A percentile compares a stretch with the other conserved stretches of the same genome.
Conservation (phyloP, 192 early-diverging fungal genomes). For the Gonapodya prolifera region DNA sequence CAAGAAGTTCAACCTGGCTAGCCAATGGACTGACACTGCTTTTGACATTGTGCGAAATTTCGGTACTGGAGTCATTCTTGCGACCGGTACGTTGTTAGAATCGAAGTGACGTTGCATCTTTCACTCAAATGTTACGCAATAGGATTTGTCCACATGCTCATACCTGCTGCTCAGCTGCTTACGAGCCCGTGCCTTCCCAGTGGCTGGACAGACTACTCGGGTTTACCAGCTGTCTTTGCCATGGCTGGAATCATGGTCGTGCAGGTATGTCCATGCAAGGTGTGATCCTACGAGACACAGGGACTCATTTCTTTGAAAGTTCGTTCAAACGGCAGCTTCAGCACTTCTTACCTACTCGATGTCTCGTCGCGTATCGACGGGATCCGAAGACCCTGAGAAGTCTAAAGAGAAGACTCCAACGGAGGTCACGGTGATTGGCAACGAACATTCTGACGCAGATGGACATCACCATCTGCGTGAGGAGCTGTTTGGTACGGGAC, state of each 20-base stretch:
- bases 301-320: background rate
- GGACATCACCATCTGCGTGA: background rate
- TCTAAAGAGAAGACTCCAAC: background rate
- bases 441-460: background rate
- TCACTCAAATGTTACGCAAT: background rate
- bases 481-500: background rate
- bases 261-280: slow-evolving; percentile 11
- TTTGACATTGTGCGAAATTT: slow-evolving; percentile 37
- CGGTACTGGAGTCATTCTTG: slow-evolving; percentile 57
- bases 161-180: slow-evolving; percentile 38
- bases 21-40: slow-evolving; percentile 20
- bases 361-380: background rate
- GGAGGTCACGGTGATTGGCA: background rate
- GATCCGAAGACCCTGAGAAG: background rate
- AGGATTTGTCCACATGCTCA: slow-evolving; percentile 65
- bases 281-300: background rate
- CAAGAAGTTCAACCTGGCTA: background rate
- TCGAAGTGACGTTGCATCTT: background rate
- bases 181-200: slow-evolving; percentile 38
- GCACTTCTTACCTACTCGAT: background rate
- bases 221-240: slow-evolving; percentile 19
- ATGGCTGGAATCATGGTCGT: background rate
- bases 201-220: slow-evolving; percentile 30
- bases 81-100: slow-evolving; percentile 25
- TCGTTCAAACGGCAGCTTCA: background rate